phyloP scores from a whole-genome alignment of 805 yeast species.

The Zygosaccharomyces kombuchaensis region DNA sequence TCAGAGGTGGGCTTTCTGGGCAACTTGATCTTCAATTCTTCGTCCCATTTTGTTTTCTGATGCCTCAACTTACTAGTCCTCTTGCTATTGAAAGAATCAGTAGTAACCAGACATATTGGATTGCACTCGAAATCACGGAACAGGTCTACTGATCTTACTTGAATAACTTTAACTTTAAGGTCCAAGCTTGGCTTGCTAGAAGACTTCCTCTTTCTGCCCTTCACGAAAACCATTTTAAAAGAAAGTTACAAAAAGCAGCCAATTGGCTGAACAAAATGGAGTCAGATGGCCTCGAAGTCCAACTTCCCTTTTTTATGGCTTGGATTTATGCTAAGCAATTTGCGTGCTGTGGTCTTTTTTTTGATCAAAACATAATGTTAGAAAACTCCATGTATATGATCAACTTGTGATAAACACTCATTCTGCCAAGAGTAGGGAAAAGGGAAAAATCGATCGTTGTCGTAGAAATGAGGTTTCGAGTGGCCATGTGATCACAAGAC shows the following conservation, averaged over 20 bases:
- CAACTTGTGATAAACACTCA: constrained; percentile 3
- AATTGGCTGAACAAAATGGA: not conserved
- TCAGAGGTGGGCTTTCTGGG: constrained; percentile 28
- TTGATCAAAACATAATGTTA: not conserved
- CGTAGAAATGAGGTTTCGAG: not conserved
- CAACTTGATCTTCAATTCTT: constrained; percentile 25
- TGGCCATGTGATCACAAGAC: not conserved
- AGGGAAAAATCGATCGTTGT: not conserved
- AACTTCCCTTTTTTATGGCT: not conserved
- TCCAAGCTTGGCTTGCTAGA: constrained; percentile 15
- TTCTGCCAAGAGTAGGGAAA: constrained; percentile 4
- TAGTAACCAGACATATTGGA: constrained; percentile 30
- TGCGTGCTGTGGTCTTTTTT: not conserved
- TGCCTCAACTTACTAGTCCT: constrained; percentile 24
- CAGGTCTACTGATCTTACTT: constrained; percentile 24
- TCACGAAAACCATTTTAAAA: constrained; percentile 18
- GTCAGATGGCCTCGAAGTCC: not conserved
- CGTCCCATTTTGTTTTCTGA: constrained; percentile 26
- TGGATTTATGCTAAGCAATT: not conserved
- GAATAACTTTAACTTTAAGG: constrained; percentile 22
- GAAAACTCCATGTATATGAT: not conserved
- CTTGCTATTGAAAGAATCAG: constrained; percentile 24
- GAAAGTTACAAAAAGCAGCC: not conserved
- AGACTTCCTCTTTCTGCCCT: constrained; percentile 14
- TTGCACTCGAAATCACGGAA: constrained; percentile 27